These are phyloP conservation scores for Rehmannia glutinosa DNA, from an alignment of 257 asterid genomes.

Conservation along the genomic window DNA sequence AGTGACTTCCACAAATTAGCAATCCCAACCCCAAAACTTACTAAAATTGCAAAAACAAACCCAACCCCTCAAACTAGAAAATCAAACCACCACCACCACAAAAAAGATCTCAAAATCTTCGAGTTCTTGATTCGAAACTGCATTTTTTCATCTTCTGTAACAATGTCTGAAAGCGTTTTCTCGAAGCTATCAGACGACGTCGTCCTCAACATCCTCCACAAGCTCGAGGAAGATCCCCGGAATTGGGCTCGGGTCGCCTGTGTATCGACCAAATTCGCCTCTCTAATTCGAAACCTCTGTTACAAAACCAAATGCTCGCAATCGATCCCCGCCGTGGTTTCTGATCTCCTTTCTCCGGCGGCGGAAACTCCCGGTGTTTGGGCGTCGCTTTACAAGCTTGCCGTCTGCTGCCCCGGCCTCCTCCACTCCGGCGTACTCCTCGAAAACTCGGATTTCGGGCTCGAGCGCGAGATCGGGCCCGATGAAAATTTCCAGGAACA, in stretches of 20 bases:
- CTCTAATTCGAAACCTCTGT: constrained; percentile 59
- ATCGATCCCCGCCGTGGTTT: constrained; percentile 71
- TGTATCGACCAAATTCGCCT: constrained; percentile 69
- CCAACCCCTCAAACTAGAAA: background rate
- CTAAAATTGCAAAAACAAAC: background rate
- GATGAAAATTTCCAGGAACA: constrained; percentile 37
- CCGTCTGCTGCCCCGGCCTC: constrained; percentile 90
- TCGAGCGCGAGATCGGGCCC: constrained; percentile 85
- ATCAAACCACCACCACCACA: background rate
- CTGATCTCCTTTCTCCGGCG: constrained; percentile 51
- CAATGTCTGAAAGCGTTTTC: constrained; percentile 45
- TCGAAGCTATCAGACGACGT: constrained; percentile 79
- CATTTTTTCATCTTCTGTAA: too few species aligned
- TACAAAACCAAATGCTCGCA: constrained; percentile 58
- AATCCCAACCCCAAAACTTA: background rate
- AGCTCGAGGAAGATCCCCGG: constrained; percentile 84
- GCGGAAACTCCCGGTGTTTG: constrained; percentile 47
- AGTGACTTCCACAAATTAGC: background rate
- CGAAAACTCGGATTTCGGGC: constrained; percentile 89
- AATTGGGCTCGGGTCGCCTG: constrained; percentile 87
- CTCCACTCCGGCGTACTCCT: constrained; percentile 81
- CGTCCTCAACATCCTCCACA: constrained; percentile 66
- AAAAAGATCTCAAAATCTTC: too few species aligned
- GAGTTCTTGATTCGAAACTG: too few species aligned
- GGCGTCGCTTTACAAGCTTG: constrained; percentile 80